phyloP scores from a whole-genome alignment of 371 early-diverging fungal genomes.

The Conidiobolus incongruus region DNA sequence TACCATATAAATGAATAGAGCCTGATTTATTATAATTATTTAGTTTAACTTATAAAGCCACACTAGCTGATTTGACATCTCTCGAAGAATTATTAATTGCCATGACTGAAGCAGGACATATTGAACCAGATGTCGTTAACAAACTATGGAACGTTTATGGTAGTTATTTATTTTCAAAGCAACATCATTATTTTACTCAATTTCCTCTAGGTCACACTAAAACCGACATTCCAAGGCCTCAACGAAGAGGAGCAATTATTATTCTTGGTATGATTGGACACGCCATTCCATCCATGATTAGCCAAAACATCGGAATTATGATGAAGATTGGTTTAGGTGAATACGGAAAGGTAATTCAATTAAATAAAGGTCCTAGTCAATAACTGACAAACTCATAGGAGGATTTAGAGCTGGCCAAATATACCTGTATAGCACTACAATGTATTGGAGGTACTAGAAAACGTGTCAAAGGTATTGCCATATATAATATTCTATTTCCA shows the following conservation, averaged over 20 bases:
- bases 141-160: conserved; percentile 72
- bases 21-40: conserved; percentile 2
- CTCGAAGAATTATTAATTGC: conserved; percentile 68
- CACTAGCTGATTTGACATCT: conserved; percentile 79
- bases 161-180: conserved; percentile 6
- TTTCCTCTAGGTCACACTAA: conserved; percentile 4
- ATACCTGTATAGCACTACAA: conserved; percentile 80
- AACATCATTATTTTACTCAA: not conserved
- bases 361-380: not conserved
- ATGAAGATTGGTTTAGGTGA: conserved; percentile 70
- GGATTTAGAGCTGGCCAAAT: conserved; percentile 57
- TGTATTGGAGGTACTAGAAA: conserved; percentile 28
- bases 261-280: conserved; percentile 81
- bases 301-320: conserved; percentile 57
- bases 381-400: conserved; percentile 9
- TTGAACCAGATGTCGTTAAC: conserved; percentile 43
- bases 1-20: too few relatives aligned
- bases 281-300: conserved; percentile 47
- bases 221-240: conserved; percentile 30
- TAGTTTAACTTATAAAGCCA: conserved; percentile 58
- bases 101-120: conserved; percentile 30
- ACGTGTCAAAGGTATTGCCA: too few relatives aligned
- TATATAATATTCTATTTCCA: too few relatives aligned
- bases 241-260: conserved; percentile 77
- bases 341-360: conserved; percentile 32